phyloP scores from a whole-genome alignment of 108 stramenopile species.

The Nitzschia palea region DNA sequence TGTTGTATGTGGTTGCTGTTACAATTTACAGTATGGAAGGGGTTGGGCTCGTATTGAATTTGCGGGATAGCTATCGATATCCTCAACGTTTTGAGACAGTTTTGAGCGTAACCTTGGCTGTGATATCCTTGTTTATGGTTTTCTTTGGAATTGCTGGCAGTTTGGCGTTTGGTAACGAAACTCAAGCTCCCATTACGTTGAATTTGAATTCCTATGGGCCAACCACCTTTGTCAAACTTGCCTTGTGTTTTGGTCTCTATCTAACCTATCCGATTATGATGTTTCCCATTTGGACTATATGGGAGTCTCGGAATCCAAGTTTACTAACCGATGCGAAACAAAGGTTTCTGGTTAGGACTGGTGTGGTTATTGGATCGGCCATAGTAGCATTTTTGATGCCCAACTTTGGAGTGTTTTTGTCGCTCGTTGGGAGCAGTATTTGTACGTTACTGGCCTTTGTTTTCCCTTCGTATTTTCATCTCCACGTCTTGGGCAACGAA shows the following conservation, averaged over 20 bases:
- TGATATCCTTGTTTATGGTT: conserved; percentile 67
- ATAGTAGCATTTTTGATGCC: conserved; percentile 63
- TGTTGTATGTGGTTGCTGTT: conserved; percentile 63
- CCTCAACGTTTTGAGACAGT: conserved; percentile 48
- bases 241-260: conserved; percentile 70
- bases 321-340: conserved; percentile 17
- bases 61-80: conserved; percentile 52
- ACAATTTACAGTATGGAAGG: conserved; percentile 81
- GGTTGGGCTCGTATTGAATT: conserved; percentile 61
- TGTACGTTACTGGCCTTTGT: conserved; percentile 77
- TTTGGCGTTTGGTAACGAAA: conserved; percentile 56
- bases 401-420: conserved; percentile 74
- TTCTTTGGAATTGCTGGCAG: conserved; percentile 72
- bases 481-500: conserved; percentile 53
- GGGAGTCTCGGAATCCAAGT: conserved; percentile 34
- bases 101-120: conserved; percentile 39
- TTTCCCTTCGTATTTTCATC: conserved; percentile 67
- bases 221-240: conserved; percentile 67
- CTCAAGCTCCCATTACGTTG: conserved; percentile 68
- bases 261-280: conserved; percentile 86
- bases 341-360: conserved; percentile 31
- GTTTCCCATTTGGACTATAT: conserved; percentile 68
- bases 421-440: conserved; percentile 69
- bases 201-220: conserved; percentile 47
- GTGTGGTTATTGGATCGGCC: conserved; percentile 51